Base-by-base conservation (phyloP, 2,329 filamentous ascomycete genomes). In the Epichloe hybrida region DNA sequence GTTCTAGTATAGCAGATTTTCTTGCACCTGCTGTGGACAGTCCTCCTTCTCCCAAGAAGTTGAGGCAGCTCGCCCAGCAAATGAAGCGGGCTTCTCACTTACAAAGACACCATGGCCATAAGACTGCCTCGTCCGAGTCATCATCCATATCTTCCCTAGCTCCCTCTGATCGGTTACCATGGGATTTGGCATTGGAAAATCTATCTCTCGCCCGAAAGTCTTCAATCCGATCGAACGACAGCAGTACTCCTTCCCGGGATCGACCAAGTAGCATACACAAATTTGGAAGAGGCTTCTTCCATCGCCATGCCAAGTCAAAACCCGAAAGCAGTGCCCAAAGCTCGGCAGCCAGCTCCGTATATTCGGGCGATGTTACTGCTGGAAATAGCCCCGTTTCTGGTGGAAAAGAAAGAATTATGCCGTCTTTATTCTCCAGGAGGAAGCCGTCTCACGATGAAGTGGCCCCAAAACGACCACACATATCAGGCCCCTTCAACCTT, bases 401-500 rank as follows among this genome's bases (percentile, higher is more conserved):
- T 59, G 46, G 63, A 44, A 73, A 69, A 57, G 74, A 77, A 35
- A 66, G 68, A 3, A 66, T 73, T 37, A 69, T 77, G 31, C 72
- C 74, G 5, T 68, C 70, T 9, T 64, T 81, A 43, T 79, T 81
- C 52, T 63, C 69, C 42, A 69, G 77, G 48, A 71, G 77, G 50
- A 75, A 72, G 56, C 57, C 58, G 11, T 62, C 63, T 31, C 64
- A 65, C 20, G 66, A 69, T 43, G 64, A 68, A 27, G 53, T 58
- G 46, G 48, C 56, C 48, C 56, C 62, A 49, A 74, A 64, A 58
- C 73, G 69, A 54, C 59, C 74, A 47, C 72, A 74, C 50, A 84
- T 84, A 50, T 84, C 80, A 1, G 74, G 70, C 1, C 80, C 80
- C 3, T 83, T 80, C 64, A 82, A 83, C 66, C 84, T 84, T 54